Base-by-base conservation (phyloP, 306 rosid species). In the Sphenostylis stenocarpa region DNA sequence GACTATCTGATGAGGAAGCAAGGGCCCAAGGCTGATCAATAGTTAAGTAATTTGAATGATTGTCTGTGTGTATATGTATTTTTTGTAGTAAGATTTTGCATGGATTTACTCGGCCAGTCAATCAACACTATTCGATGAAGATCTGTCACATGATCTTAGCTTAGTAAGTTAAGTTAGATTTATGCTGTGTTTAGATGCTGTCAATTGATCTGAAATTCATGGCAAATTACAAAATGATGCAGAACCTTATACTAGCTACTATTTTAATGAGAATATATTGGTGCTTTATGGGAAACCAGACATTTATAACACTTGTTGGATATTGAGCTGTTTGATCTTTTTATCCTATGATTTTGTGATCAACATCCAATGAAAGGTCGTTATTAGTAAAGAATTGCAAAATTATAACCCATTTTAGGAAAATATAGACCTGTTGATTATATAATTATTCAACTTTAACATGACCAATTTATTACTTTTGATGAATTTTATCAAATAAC, bases 21-120 rank as follows among this genome's bases (percentile, higher is more conserved):
- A 87, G 81, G 29, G 29, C 23, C 26, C 12, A 16, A 8, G 41
- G 36, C 57, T 83, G 21, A 39, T 63, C 24, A 19, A 66, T 56
- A 41, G 4, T 70, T 31, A 28, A 67, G 69, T 77, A 76, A 34
- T 72, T 75, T 57, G 61, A 75, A 67, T 56, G 24, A 79, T 72
- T 36, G 55, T 72, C 29, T 53, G 2, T 26, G 36, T 60, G 43
- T 29, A 60, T 60, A 57, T 57, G 39, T 57, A 6, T 57, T 57
- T 19, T 38, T 26, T 12, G 19, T 4, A 13, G 33, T 26, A 56
- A 24, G 5, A 10, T 57, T 26, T 57, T 57, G 36, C 64, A 13
- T 26, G 64, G 15, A 52, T 51, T 52, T 52, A 19, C 13, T 1
- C 24, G 0, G 1, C 57, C 57, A 17, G 57, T 3, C 1, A 53